phyloP scores from a whole-genome alignment of 2,329 filamentous ascomycete species.

The Blastomyces percursus region DNA sequence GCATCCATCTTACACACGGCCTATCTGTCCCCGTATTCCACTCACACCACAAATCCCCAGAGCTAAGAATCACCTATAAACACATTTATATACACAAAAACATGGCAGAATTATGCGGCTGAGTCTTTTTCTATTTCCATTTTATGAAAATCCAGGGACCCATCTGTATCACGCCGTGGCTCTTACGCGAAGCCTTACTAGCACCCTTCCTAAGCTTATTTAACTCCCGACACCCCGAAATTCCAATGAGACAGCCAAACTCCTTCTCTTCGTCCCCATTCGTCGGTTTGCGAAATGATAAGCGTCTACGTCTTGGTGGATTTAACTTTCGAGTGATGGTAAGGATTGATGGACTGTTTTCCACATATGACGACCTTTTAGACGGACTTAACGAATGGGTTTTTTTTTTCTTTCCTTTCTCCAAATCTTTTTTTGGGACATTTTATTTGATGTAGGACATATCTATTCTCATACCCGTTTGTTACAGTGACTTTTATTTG shows the following conservation, averaged over 20 bases:
- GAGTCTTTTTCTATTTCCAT: constrained; percentile 9
- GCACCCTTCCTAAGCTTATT: not conserved
- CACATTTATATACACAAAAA: not conserved
- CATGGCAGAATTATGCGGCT: constrained; percentile 7
- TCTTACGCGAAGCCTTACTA: constrained; percentile 5
- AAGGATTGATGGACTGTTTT: not conserved
- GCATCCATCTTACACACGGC: constrained; percentile 1
- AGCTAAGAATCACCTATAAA: constrained; percentile 1
- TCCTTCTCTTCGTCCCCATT: not conserved
- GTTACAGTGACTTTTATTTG: not conserved
- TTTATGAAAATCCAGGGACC: constrained; percentile 8
- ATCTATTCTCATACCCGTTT: not conserved
- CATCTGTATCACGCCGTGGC: constrained; percentile 5
- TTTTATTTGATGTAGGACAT: not conserved
- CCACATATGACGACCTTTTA: not conserved
- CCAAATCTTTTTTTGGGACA: not conserved
- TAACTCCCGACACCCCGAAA: not conserved
- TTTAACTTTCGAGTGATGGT: not conserved
- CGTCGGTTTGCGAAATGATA: not conserved
- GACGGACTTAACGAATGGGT: not conserved
- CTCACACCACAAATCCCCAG: not conserved
- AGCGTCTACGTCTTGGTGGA: not conserved
- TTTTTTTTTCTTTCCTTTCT: not conserved
- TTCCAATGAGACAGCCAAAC: not conserved
- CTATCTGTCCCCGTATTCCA: not conserved